These are phyloP conservation scores for Penicillium glabrum DNA, from an alignment of 2,329 filamentous ascomycete species.

Conservation along the genomic window DNA sequence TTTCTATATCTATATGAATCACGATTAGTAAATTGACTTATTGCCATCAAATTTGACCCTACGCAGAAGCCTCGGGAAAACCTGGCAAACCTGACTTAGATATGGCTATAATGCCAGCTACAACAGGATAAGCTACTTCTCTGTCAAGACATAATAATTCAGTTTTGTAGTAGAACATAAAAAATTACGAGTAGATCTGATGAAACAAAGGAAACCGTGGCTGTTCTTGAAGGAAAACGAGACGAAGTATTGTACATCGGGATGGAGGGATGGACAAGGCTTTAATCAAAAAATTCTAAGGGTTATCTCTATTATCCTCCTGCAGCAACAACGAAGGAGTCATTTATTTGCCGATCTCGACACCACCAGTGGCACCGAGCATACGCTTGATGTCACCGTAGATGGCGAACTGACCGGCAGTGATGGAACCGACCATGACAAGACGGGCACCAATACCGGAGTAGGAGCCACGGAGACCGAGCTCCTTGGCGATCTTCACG, in stretches of 20 bases:
- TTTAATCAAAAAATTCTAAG: constrained; percentile 22
- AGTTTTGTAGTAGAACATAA: not conserved
- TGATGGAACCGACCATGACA: constrained; percentile 64
- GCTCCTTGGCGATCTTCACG: constrained; percentile 85
- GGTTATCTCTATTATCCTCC: constrained; percentile 27
- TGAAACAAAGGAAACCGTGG: constrained; percentile 18
- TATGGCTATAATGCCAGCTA: too few species aligned
- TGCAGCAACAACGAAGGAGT: constrained; percentile 15
- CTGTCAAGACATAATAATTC: too few species aligned
- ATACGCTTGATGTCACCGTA: constrained; percentile 74
- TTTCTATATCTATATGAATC: not conserved
- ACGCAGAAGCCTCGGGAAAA: too few species aligned
- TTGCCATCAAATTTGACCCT: too few species aligned
- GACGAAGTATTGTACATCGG: constrained; percentile 29
- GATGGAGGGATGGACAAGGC: constrained; percentile 25
- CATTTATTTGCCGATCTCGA: constrained; percentile 62
- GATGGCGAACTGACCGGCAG: constrained; percentile 83
- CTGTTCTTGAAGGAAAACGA: constrained; percentile 24
- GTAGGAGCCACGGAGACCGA: constrained; percentile 76
- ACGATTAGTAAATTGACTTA: not conserved
- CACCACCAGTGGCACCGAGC: constrained; percentile 71
- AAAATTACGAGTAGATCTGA: not conserved
- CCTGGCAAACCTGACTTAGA: too few species aligned
- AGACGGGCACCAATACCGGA: constrained; percentile 70
- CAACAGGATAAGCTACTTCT: too few species aligned